Evolutionary conservation across 352 stramenopile genomes (phyloP).

Genomic region (Phytophthora pini): DNA sequence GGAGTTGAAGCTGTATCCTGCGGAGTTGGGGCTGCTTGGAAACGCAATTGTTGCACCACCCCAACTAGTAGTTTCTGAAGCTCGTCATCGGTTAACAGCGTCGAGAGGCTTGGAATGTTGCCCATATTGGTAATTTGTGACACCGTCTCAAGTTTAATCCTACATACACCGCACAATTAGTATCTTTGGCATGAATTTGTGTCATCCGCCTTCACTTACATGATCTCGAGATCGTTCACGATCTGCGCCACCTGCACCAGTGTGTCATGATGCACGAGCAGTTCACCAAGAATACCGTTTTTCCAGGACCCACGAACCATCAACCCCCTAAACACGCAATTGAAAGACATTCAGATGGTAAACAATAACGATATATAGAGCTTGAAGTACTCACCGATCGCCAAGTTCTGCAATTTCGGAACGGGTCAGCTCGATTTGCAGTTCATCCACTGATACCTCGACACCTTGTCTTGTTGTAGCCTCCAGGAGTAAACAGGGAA

Average conservation of each 20-base stretch:
- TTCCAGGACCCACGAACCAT: slow-evolving; percentile 56
- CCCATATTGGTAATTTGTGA: slow-evolving; percentile 44
- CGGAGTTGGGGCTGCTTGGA: slow-evolving; percentile 39
- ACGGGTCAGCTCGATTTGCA: slow-evolving; percentile 61
- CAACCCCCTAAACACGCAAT: slow-evolving; percentile 49
- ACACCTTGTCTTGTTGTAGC: slow-evolving; percentile 70
- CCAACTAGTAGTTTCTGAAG: slow-evolving; percentile 65
- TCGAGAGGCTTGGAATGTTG: slow-evolving; percentile 76
- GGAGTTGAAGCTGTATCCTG: slow-evolving; percentile 8
- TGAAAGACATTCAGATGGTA: not conserved
- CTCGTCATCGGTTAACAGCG: slow-evolving; percentile 64
- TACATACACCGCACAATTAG: slow-evolving; percentile 24
- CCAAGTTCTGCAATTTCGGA: slow-evolving; percentile 32
- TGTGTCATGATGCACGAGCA: slow-evolving; percentile 36
- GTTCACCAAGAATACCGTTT: slow-evolving; percentile 40
- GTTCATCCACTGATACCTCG: slow-evolving; percentile 60
- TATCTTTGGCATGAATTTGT: not conserved
- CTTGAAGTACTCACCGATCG: slow-evolving; percentile 47
- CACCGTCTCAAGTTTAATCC: slow-evolving; percentile 81
- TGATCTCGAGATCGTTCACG: slow-evolving; percentile 74
- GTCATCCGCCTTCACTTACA: slow-evolving; percentile 40
- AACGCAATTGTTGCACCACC: slow-evolving; percentile 57
- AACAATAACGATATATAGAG: not conserved
- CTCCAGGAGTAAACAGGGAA: slow-evolving; percentile 61
- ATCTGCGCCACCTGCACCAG: slow-evolving; percentile 62